phyloP scores from a whole-genome alignment of 192 early-diverging fungal species.

The Anaeromyces robustus region DNA sequence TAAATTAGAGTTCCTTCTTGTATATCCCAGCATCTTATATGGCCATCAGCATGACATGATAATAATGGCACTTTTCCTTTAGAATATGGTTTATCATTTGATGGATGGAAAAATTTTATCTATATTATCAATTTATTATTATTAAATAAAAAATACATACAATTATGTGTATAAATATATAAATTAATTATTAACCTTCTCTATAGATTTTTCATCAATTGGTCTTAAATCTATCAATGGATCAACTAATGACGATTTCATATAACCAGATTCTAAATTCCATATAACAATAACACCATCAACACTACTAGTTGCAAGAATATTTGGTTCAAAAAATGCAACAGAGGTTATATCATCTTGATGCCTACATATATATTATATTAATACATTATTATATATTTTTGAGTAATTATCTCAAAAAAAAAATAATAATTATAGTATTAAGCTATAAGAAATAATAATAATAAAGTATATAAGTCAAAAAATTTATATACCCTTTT shows the following conservation, averaged over 20 bases:
- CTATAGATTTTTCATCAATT: constrained; percentile 5
- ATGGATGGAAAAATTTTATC: background rate
- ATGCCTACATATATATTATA: constrained; percentile 9
- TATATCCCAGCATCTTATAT: constrained; percentile 35
- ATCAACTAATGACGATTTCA: background rate
- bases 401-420: too few species aligned
- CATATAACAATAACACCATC: constrained; percentile 9
- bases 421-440: too few species aligned
- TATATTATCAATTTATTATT: background rate
- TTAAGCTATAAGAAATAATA: too few species aligned
- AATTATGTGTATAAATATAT: too few species aligned
- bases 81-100: background rate
- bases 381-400: constrained; percentile 12
- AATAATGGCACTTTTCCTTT: constrained; percentile 4
- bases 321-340: constrained; percentile 22
- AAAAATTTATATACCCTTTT: constrained; percentile 16
- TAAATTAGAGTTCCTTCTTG: constrained; percentile 24
- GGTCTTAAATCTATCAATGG: constrained; percentile 6
- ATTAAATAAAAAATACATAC: too few species aligned
- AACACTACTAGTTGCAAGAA: constrained; percentile 13
- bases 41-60: constrained; percentile 20
- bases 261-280: constrained; percentile 11
- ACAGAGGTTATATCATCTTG: constrained; percentile 30
- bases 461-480: too few species aligned
- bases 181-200: constrained; percentile 6